Percentiles rank a stretch among this genome's conserved stretches.
phyloP scores from a whole-genome alignment of 2,329 filamentous ascomycete species.

The Fonsecaea monophora region DNA sequence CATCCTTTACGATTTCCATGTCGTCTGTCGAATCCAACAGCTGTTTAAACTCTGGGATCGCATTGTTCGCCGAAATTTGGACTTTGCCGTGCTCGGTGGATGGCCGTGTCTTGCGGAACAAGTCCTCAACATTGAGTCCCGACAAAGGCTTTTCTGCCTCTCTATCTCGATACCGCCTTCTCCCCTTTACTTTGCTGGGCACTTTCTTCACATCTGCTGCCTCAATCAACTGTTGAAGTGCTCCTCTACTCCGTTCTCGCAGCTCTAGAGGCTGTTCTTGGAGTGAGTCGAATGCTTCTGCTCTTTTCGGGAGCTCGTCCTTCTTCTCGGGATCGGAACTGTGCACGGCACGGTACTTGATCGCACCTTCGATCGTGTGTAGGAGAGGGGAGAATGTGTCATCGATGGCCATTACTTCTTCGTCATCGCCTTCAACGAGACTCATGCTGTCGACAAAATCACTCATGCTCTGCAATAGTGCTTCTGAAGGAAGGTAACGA shows the following conservation, averaged over 20 bases:
- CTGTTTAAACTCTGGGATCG: slow-evolving; percentile 90
- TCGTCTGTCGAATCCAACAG: slow-evolving; percentile 68
- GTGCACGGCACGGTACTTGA: slow-evolving; percentile 80
- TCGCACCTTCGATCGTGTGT: slow-evolving; percentile 86
- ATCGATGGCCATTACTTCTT: slow-evolving; percentile 78
- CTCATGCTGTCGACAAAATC: slow-evolving; percentile 95
- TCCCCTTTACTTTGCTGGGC: slow-evolving; percentile 77
- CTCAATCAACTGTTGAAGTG: slow-evolving; percentile 69
- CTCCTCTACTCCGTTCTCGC: slow-evolving; percentile 62
- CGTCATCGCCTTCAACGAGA: slow-evolving; percentile 70
- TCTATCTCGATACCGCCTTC: slow-evolving; percentile 70
- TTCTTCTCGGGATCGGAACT: slow-evolving; percentile 57
- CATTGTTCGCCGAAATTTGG: slow-evolving; percentile 71
- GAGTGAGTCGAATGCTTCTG: slow-evolving; percentile 73
- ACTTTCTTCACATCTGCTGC: slow-evolving; percentile 87
- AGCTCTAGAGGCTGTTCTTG: slow-evolving; percentile 74
- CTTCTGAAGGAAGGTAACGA: slow-evolving; percentile 77
- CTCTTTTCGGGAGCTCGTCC: slow-evolving; percentile 63
- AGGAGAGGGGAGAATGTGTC: slow-evolving; percentile 83
- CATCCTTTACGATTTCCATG: slow-evolving; percentile 68
- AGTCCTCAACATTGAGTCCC: slow-evolving; percentile 81
- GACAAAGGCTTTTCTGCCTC: slow-evolving; percentile 83
- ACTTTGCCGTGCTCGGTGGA: slow-evolving; percentile 36
- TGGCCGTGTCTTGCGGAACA: slow-evolving; percentile 68
- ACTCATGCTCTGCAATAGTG: slow-evolving; percentile 81